Evolutionary conservation across 352 stramenopile genomes (phyloP), one percentile per base, ranked within the genome.

Genomic region (Phytophthora palmivora): DNA sequence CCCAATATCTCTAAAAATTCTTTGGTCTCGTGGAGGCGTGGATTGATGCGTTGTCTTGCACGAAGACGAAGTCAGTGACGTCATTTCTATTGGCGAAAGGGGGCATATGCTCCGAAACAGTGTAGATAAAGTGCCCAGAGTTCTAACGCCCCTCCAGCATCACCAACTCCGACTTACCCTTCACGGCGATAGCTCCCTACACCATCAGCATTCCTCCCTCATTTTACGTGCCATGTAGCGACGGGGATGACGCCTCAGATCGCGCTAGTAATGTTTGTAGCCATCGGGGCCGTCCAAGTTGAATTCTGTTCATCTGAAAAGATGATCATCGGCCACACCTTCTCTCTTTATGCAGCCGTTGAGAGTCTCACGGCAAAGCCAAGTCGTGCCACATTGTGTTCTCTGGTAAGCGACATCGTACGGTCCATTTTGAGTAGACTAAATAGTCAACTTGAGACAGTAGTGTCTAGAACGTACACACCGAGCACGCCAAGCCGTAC

Each of bases 61-160:
- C 30, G 11, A 71, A 74, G 14, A 70, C 41, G 5, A 45, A 45
- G 9, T 45, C 39, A 3, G 8, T 30, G 15, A n/a, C 39, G 52
- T 47, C 60, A 2, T 59, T 42, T 12, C 47, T 52, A 21, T 62
- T 26, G 14, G 47, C 58, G 33, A 71, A 67, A 1, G 45, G 58
- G 16, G 64, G 22, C 24, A 64, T 18, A 46, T 67, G 51, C 33
- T 71, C 52, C 3, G 39, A 61, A 0, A 61, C 30, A 8, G 55
- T 67, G 21, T 63, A n/a, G 19, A 67, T 70, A 49, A 71, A 75
- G 26, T 53, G 6, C 62, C 62, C 9, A 55, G n/a, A n/a, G n/a
- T n/a, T n/a, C n/a, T n/a, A n/a, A n/a, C n/a, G n/a, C n/a, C n/a
- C n/a, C n/a, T n/a, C 26, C n/a, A 72, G 47, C 41, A 71, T 39